Base-by-base conservation (phyloP, 1,139 yeast species). In the Magnusiomyces suaveolens region DNA sequence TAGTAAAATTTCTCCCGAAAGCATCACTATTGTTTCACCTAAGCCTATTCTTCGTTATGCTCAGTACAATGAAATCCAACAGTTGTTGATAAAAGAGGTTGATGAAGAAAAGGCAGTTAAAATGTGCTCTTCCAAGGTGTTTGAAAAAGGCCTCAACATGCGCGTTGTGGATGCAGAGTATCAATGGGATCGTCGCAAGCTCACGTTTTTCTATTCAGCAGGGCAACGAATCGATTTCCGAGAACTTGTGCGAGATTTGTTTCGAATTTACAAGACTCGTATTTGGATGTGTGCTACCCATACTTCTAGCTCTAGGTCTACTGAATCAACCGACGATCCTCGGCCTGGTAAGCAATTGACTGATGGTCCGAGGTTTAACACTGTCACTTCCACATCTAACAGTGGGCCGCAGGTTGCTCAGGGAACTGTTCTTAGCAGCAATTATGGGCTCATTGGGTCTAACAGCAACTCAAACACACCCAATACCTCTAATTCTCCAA, bases 271-370 rank as follows among this genome's bases (percentile, higher is more conserved):
- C 77, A 92, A 92, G 72, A 92, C 97, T 1, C 80, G 98, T 66
- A 92, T 92, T 63, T 94, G 98, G 98, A 79, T 90, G 76, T 90
- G 97, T 73, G 95, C 97, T 2, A 87, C 90, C 18, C 44, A 41
- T 21, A 8, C 41, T 10, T 10, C 41, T 16, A n/a, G 41, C 4
- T 36, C 41, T 36, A 4, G 16, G 16, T 14, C 41, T 36, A 36
- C 4, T 36, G 41, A 10, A 14, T 36, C 41, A 10, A n/a, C 10
- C 18, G 18, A 10, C 8, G 41, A n/a, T 4, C 18, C 18, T 36
- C 18, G 3, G 10, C 18, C 41, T 41, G 25, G 20, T 10, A 41
- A 4, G 18, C 16, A 10, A 36, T 36, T 36, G 16, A 36, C 4
- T 10, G 18, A 36, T 41, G 44, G 44, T 4, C 23, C 8, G 2